Base-by-base conservation (phyloP, 78 protist genomes). In the Chrysochromulina tobinii region DNA sequence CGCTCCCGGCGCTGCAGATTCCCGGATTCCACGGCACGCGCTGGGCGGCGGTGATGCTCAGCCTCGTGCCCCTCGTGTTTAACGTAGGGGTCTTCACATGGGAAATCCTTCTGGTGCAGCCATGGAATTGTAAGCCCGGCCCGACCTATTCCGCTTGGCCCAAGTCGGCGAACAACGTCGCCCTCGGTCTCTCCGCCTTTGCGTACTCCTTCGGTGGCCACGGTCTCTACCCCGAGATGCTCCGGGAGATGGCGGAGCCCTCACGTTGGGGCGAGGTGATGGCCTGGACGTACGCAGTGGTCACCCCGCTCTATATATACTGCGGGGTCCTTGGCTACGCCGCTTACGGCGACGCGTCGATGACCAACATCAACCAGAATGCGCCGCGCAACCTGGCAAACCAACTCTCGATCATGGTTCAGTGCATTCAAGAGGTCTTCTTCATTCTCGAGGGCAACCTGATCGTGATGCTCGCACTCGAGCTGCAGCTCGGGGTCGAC, bases 181-280 rank as follows among this genome's bases (percentile, higher is more conserved):
- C 51, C 59, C 25, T 75, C 55, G 84, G 84, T 58, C 23, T 75
- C 23, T 12, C 59, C 14, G 84, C 84, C 27, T 75, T 75, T n/a
- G 54, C 84, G 59, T 79, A 79, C 87, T 59, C 87, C n/a, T 79
- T 79, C 18, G 87, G 87, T 3, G 87, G 87, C 48, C 87, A 79
- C 17, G 87, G 87, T 15, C 0, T 79, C 25, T 79, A 79, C 61
- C 87, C 87, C 51, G 87, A 79, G 87, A 64, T 54, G 87, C 12
- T 79, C 15, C 87, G 87, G 50, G 87, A 79, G 87, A 79, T 79
- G 87, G 0, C 3, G 51, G 12, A 18, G 27, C 87, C 87, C 15
- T 25, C 48, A 0, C 18, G 3, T 27, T 79, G 87, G 87, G 72
- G 27, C 6, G 0, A 38, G 14, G 79, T 79, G 61, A 54, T 79